Percentiles rank a stretch among this genome's conserved stretches.
phyloP scores from a whole-genome alignment of 2,329 filamentous ascomycete species.

The Ilyonectria mors-panacis region DNA sequence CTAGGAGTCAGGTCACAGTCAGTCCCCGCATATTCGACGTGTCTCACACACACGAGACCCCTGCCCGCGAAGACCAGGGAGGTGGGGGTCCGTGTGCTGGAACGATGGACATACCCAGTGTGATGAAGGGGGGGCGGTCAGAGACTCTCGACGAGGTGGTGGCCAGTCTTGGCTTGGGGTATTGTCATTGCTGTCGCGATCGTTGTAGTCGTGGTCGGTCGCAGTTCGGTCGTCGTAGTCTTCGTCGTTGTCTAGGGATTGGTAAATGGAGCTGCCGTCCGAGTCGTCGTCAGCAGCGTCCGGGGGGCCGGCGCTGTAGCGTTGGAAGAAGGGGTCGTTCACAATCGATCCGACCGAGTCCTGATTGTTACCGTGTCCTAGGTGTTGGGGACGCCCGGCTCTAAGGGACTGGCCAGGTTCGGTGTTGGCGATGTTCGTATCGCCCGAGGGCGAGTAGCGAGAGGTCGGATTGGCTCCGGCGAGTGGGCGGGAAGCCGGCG shows the following conservation, averaged over 20 bases:
- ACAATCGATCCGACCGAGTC: constrained; percentile 68
- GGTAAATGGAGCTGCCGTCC: constrained; percentile 45
- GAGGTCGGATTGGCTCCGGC: constrained; percentile 36
- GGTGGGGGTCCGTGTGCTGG: constrained; percentile 42
- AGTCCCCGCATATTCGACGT: constrained; percentile 40
- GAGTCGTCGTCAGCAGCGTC: constrained; percentile 45
- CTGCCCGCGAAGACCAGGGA: constrained; percentile 40
- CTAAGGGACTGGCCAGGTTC: constrained; percentile 39
- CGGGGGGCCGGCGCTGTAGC: constrained; percentile 55
- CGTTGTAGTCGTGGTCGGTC: constrained; percentile 36
- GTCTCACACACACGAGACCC: constrained; percentile 37
- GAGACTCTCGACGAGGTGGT: constrained; percentile 64
- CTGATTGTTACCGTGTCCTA: constrained; percentile 48
- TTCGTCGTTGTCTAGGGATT: constrained; percentile 48
- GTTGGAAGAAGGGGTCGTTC: constrained; percentile 70
- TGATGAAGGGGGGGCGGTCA: constrained; percentile 57
- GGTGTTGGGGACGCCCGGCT: constrained; percentile 32
- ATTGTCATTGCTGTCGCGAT: constrained; percentile 46
- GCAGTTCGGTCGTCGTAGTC: constrained; percentile 55
- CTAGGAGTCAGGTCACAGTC: constrained; percentile 46
- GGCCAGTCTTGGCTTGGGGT: constrained; percentile 56
- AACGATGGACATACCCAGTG: constrained; percentile 55
- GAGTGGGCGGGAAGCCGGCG: constrained; percentile 34
- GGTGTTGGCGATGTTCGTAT: constrained; percentile 36
- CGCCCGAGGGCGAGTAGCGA: constrained; percentile 42